These are phyloP conservation scores for Leishmania lainsoni DNA, from an alignment of 208 protist genomes.

Conservation along the genomic window DNA sequence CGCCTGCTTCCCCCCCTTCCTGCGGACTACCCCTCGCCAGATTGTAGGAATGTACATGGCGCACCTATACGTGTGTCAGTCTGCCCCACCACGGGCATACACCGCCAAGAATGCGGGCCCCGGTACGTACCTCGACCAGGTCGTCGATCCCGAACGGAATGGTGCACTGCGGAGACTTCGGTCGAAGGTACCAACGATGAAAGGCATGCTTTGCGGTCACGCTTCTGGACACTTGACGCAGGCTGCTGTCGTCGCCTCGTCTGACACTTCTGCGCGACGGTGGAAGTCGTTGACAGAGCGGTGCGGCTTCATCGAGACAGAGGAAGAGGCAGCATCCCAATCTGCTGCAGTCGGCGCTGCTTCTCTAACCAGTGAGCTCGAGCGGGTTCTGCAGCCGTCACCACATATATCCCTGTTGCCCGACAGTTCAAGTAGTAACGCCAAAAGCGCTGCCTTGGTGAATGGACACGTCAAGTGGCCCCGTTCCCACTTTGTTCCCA, in stretches of 20 bases:
- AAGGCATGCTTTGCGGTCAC: neutral
- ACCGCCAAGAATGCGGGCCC: neutral
- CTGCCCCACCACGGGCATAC: slow-evolving; percentile 10
- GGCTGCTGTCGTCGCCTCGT: neutral
- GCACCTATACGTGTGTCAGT: slow-evolving; percentile 19
- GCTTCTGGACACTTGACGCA: neutral
- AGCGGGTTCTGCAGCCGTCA: neutral
- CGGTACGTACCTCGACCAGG: slow-evolving; percentile 16
- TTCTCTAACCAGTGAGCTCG: neutral
- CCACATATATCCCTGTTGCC: no score
- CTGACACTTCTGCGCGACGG: neutral
- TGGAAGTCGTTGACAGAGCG: slow-evolving; percentile 10
- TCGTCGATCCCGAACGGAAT: slow-evolving; percentile 4
- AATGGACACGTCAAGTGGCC: neutral
- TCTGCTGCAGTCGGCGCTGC: neutral
- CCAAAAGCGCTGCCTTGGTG: neutral
- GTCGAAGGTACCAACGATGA: neutral
- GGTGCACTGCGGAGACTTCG: neutral
- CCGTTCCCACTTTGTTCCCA: neutral
- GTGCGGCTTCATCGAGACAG: neutral
- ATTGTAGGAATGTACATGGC: slow-evolving; percentile 12
- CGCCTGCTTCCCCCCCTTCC: neutral
- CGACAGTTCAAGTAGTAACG: neutral
- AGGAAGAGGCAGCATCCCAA: neutral
- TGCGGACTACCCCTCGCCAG: neutral